These are phyloP conservation scores for Erodium moschatum DNA, from an alignment of 441 rosid species.

Conservation along the genomic window DNA sequence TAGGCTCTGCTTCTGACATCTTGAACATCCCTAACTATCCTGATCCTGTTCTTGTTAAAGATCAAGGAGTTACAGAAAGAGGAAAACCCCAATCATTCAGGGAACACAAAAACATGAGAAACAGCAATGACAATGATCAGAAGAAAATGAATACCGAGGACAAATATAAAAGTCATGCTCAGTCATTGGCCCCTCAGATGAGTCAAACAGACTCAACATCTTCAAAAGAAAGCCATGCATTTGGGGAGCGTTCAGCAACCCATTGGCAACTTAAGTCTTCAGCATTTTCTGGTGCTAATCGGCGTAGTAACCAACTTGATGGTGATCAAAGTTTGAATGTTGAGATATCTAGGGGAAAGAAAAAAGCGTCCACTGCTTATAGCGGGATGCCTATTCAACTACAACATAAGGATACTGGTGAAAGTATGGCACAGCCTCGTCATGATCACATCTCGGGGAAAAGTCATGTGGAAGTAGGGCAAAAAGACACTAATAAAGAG, in stretches of 20 bases:
- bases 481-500: conserved; percentile 41
- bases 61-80: conserved; percentile 41
- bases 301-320: conserved; percentile 35
- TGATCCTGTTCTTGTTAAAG: conserved; percentile 35
- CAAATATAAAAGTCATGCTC: conserved; percentile 28
- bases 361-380: conserved; percentile 31
- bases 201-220: conserved; percentile 33
- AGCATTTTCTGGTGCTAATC: conserved; percentile 27
- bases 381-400: conserved; percentile 26
- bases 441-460: conserved; percentile 29
- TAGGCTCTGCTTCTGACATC: conserved; percentile 44
- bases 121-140: conserved; percentile 40
- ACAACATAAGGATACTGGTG: conserved; percentile 28
- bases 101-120: conserved; percentile 46
- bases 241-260: conserved; percentile 45
- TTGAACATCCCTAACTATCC: conserved; percentile 43
- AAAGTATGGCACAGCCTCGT: conserved; percentile 26
- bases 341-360: conserved; percentile 35
- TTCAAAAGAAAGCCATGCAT: conserved; percentile 45
- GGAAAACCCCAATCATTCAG: conserved; percentile 50
- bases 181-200: conserved; percentile 35
- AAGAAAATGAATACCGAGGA: conserved; percentile 41
- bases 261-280: conserved; percentile 78
- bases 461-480: conserved; percentile 29
- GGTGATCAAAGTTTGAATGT: conserved; percentile 32